phyloP scores from a whole-genome alignment of 2,329 filamentous ascomycete genomes.

The Diplodia mutila region DNA sequence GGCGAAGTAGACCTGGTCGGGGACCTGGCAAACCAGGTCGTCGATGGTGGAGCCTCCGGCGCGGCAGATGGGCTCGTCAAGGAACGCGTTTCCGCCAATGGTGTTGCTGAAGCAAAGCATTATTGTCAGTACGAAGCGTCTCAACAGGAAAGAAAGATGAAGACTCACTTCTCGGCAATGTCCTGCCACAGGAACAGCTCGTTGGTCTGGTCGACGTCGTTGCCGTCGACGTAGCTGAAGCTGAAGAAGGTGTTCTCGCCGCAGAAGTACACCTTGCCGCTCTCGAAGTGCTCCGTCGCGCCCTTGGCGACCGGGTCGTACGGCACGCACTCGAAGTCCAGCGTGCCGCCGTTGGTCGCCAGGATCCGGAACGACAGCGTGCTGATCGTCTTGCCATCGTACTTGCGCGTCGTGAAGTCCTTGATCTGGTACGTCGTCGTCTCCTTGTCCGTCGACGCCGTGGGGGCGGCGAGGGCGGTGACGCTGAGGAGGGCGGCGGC shows the following conservation, averaged over 20 bases:
- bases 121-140: too few species aligned
- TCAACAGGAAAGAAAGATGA: too few species aligned
- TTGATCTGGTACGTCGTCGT: constrained; percentile 8
- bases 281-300: neutral
- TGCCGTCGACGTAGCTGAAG: constrained; percentile 14
- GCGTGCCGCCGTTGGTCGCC: constrained; percentile 3
- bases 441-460: neutral
- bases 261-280: constrained; percentile 14
- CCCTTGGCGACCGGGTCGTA: neutral
- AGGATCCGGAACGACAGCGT: constrained; percentile 17
- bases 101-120: too few species aligned
- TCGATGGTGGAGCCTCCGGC: neutral
- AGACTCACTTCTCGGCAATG: neutral
- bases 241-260: constrained; percentile 11
- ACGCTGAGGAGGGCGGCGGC: neutral
- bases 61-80: neutral
- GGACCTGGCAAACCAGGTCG: neutral
- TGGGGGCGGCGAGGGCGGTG: neutral
- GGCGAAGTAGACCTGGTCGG: neutral
- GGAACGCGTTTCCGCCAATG: neutral
- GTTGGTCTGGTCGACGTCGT: neutral
- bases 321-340: constrained; percentile 16
- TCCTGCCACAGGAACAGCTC: constrained; percentile 13
- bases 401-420: constrained; percentile 7
- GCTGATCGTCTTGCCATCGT: constrained; percentile 17